Percentiles rank a stretch among this genome's conserved stretches.
phyloP scores from a whole-genome alignment of 2,329 filamentous ascomycete species.

The Aspergillus fumigatiaffinis region DNA sequence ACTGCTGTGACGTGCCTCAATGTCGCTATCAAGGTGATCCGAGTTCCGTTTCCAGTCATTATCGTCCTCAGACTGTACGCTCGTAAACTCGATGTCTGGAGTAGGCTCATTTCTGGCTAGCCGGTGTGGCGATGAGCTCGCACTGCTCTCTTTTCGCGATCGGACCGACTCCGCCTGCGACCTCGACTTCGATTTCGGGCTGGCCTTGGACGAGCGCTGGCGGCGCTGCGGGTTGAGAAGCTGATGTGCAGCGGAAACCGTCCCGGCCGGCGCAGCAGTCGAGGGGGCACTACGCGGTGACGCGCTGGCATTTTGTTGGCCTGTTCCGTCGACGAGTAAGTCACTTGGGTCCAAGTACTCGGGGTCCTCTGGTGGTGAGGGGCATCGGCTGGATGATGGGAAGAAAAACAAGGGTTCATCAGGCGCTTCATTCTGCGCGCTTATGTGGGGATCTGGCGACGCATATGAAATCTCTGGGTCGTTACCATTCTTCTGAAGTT shows the following conservation, averaged over 20 bases:
- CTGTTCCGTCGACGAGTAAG: constrained; percentile 23
- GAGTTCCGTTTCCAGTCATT: constrained; percentile 28
- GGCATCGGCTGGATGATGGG: constrained; percentile 9
- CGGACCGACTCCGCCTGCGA: constrained; percentile 8
- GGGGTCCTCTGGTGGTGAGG: constrained; percentile 13
- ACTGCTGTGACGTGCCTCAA: constrained; percentile 20
- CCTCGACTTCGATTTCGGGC: constrained; percentile 14
- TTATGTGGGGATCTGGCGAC: constrained; percentile 7
- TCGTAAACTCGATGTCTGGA: constrained; percentile 30
- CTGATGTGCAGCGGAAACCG: constrained; percentile 19
- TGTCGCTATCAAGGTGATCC: constrained; percentile 29
- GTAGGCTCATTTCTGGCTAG: constrained; percentile 10
- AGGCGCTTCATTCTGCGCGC: constrained; percentile 2
- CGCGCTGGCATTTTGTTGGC: constrained; percentile 15
- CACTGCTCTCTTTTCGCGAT: constrained; percentile 9
- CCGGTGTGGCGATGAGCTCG: constrained; percentile 9
- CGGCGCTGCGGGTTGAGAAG: constrained; percentile 18
- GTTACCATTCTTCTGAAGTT: constrained; percentile 34
- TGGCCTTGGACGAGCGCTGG: constrained; percentile 5
- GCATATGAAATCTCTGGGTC: constrained; percentile 7
- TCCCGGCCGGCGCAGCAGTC: constrained; percentile 23
- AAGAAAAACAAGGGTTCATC: constrained; percentile 10
- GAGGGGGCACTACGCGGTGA: constrained; percentile 10
- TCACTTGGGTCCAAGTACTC: constrained; percentile 11
- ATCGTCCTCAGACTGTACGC: constrained; percentile 20